Percentiles rank a stretch among this genome's conserved stretches.
These are phyloP conservation scores for Trematosphaeria pertusa DNA, from an alignment of 2,329 filamentous ascomycete genomes.

Conservation along the genomic window DNA sequence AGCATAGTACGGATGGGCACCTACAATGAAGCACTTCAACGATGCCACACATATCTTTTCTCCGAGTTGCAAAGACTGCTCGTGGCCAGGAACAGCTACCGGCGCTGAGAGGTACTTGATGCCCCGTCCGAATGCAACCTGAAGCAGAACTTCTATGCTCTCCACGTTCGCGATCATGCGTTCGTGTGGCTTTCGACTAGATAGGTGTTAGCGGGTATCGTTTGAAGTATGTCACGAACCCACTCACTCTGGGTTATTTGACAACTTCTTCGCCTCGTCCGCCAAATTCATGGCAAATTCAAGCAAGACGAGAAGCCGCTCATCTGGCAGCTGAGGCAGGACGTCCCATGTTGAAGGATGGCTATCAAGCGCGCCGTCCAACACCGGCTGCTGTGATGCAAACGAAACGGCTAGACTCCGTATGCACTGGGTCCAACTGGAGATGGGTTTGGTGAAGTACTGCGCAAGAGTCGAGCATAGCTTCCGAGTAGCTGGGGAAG, in stretches of 20 bases:
- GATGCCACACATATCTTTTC: constrained; percentile 44
- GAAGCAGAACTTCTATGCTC: constrained; percentile 59
- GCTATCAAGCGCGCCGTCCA: constrained; percentile 57
- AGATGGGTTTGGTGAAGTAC: constrained; percentile 75
- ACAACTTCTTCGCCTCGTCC: constrained; percentile 72
- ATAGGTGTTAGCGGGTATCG: not conserved
- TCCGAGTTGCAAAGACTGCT: constrained; percentile 31
- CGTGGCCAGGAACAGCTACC: constrained; percentile 30
- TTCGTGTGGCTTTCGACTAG: constrained; percentile 56
- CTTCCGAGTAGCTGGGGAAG: constrained; percentile 72
- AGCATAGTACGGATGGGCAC: constrained; percentile 4
- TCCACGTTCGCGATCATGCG: constrained; percentile 60
- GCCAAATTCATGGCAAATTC: constrained; percentile 71
- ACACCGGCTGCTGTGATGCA: constrained; percentile 53
- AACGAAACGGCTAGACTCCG: constrained; percentile 69
- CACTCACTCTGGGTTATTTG: constrained; percentile 61
- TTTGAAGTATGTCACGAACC: no score
- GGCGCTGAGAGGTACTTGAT: constrained; percentile 41
- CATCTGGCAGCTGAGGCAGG: constrained; percentile 55
- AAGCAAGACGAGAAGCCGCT: constrained; percentile 64
- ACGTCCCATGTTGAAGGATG: constrained; percentile 55
- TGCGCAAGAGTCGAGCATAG: constrained; percentile 78
- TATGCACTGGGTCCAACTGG: constrained; percentile 70
- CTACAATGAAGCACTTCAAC: constrained; percentile 43
- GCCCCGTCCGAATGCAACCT: constrained; percentile 47